Evolutionary conservation across 2,329 filamentous ascomycete species (phyloP).

Genomic region (Colletotrichum musae): DNA sequence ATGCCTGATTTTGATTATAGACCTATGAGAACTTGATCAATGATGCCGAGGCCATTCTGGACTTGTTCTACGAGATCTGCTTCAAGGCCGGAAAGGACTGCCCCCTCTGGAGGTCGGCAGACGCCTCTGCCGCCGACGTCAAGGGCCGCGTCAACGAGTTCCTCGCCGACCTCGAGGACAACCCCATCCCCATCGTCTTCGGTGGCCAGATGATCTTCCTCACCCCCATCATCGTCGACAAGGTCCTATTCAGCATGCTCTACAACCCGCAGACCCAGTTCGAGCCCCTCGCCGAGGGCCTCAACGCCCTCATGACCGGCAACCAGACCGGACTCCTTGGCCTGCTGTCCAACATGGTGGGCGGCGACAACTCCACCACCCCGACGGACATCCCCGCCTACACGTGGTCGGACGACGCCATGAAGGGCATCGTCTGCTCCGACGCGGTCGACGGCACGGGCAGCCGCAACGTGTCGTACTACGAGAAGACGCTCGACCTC

Average conservation of each 20-base stretch:
- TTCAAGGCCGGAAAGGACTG: constrained; percentile 49
- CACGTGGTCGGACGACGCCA: constrained; percentile 42
- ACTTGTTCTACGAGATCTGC: constrained; percentile 53
- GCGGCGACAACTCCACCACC: not conserved
- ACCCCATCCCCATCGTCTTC: constrained; percentile 44
- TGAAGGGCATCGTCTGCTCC: constrained; percentile 50
- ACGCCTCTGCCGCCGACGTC: constrained; percentile 49
- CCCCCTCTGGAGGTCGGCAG: constrained; percentile 45
- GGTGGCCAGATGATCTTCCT: constrained; percentile 45
- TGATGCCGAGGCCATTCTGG: constrained; percentile 54
- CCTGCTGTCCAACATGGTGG: too few species aligned
- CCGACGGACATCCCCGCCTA: not conserved
- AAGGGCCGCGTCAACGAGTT: constrained; percentile 50
- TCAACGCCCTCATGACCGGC: constrained; percentile 45
- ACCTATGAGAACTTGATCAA: constrained; percentile 50
- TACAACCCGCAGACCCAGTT: constrained; percentile 48
- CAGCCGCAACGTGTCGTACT: constrained; percentile 35
- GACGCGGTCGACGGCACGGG: constrained; percentile 45
- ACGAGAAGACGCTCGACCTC: constrained; percentile 33
- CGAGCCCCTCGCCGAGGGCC: constrained; percentile 27
- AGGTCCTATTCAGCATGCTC: constrained; percentile 45
- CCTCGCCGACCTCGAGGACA: constrained; percentile 47
- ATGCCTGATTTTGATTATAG: constrained; percentile 30
- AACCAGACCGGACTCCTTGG: constrained; percentile 39
- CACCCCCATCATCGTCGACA: constrained; percentile 48